Conservation (phyloP, 2,329 filamentous ascomycete species). For the Penicillium italicum region DNA sequence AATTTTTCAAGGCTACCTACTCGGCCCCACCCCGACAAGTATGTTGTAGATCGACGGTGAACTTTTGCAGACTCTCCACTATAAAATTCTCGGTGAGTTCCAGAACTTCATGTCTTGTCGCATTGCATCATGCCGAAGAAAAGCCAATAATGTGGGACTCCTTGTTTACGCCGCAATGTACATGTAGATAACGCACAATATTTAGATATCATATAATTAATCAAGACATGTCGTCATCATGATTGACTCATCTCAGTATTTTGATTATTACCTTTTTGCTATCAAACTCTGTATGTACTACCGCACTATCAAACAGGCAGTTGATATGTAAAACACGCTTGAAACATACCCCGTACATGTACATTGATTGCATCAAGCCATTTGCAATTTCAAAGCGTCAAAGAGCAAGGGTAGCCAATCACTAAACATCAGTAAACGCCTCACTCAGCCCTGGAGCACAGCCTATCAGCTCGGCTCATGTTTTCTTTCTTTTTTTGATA, state of each 20-base stretch:
- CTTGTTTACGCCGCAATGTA: background rate
- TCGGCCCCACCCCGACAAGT: background rate
- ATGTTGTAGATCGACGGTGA: constrained; percentile 6
- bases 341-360: too few relatives aligned
- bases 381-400: background rate
- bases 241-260: background rate
- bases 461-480: background rate
- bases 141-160: background rate
- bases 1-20: background rate
- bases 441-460: background rate
- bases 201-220: background rate
- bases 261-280: background rate
- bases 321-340: background rate
- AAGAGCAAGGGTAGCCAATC: background rate
- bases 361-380: background rate
- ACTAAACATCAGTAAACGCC: background rate
- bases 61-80: constrained; percentile 3
- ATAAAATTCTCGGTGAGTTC: constrained; percentile 1
- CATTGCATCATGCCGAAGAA: constrained; percentile 3
- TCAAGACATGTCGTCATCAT: background rate
- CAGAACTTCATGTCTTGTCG: background rate
- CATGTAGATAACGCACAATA: background rate
- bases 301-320: background rate
- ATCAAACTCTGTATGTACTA: background rate
- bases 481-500: background rate